Conservation (phyloP, 139 green algal genomes). For the Picochlorum sp. region DNA sequence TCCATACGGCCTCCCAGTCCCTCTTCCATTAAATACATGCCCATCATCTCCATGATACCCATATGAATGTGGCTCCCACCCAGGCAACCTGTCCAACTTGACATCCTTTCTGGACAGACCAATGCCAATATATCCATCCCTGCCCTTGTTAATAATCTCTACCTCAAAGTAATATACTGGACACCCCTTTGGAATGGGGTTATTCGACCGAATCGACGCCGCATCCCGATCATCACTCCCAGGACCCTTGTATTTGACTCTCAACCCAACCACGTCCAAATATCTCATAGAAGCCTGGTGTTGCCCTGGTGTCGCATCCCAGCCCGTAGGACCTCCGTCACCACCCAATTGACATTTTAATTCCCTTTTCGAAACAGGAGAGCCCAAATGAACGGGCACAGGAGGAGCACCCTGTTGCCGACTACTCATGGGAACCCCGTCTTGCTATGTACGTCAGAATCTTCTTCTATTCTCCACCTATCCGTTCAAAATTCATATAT, state of each 20-base stretch:
- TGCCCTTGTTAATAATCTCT: conserved; percentile 44
- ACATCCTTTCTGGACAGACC: conserved; percentile 58
- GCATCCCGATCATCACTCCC: conserved; percentile 59
- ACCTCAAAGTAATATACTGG: conserved; percentile 79
- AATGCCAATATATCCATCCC: conserved; percentile 64
- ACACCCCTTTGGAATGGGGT: conserved; percentile 44
- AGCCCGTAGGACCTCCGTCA: background rate
- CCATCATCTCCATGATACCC: conserved; percentile 76
- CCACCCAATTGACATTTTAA: conserved; percentile 9
- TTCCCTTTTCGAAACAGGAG: conserved; percentile 1
- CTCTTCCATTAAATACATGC: conserved; percentile 49
- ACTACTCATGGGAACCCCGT: too few relatives aligned
- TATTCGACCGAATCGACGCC: conserved; percentile 57
- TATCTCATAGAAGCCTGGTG: conserved; percentile 14
- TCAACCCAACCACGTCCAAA: conserved; percentile 26
- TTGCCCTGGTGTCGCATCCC: conserved; percentile 13
- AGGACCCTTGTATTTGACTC: conserved; percentile 46
- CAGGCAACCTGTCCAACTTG: conserved; percentile 57
- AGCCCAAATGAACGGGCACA: background rate
- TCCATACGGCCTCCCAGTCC: conserved; percentile 43
- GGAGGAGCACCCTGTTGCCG: background rate
- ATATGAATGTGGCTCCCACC: conserved; percentile 75
- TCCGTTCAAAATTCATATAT: too few relatives aligned
- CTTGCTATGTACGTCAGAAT: too few relatives aligned
- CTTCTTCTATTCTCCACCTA: too few relatives aligned